phyloP scores from a whole-genome alignment of 768 basidiomycete genomes.

The Coprinopsis sp. region DNA sequence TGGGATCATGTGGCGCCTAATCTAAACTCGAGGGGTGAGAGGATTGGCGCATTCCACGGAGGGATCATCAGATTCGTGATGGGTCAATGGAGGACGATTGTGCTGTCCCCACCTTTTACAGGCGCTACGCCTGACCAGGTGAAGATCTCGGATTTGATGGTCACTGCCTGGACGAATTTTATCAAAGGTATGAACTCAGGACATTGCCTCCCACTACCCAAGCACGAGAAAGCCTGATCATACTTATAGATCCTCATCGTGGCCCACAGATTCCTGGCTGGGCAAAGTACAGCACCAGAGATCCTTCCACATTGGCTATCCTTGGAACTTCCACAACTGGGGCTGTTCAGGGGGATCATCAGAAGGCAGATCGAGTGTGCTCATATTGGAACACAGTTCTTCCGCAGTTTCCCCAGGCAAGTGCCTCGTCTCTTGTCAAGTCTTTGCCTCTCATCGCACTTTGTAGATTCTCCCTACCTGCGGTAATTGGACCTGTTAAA shows the following conservation, averaged over 20 bases:
- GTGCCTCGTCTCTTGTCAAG: background rate
- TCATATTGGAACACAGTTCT: slow-evolving; percentile 27
- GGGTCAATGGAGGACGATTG: slow-evolving; percentile 29
- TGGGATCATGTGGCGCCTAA: slow-evolving; percentile 30
- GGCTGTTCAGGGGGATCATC: slow-evolving; percentile 25
- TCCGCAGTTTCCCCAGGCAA: slow-evolving; percentile 26
- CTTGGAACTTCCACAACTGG: slow-evolving; percentile 20
- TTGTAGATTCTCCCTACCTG: background rate
- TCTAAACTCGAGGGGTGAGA: slow-evolving; percentile 26
- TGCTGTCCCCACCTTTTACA: slow-evolving; percentile 26
- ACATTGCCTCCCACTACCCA: background rate
- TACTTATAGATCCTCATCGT: slow-evolving; percentile 20
- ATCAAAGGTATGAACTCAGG: slow-evolving; percentile 22
- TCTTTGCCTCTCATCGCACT: background rate
- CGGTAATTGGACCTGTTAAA: slow-evolving; percentile 2
- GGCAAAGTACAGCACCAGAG: slow-evolving; percentile 21
- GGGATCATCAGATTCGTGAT: slow-evolving; percentile 30
- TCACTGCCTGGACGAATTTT: slow-evolving; percentile 33
- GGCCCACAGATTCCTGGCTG: slow-evolving; percentile 28
- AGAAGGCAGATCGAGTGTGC: slow-evolving; percentile 22
- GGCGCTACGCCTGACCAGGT: slow-evolving; percentile 25
- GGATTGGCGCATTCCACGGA: slow-evolving; percentile 30
- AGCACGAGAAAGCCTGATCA: background rate
- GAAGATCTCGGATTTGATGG: slow-evolving; percentile 28
- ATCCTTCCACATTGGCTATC: slow-evolving; percentile 25